phyloP scores from a whole-genome alignment of 495 filamentous ascomycete species.

The Parmelia sp. region DNA sequence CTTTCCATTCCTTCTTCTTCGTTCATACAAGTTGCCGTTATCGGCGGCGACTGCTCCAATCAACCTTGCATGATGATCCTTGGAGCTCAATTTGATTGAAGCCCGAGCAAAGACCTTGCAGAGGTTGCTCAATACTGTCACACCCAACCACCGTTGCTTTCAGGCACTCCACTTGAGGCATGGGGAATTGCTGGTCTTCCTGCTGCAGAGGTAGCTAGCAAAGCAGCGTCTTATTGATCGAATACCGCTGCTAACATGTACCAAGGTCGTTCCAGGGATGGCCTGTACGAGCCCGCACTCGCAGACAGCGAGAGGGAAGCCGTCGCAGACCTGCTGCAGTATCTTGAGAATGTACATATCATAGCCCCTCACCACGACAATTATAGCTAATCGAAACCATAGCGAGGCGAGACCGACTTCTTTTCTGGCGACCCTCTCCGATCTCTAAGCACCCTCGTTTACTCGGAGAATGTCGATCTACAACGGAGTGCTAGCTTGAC shows the following conservation, averaged over 20 bases:
- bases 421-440: constrained; percentile 95
- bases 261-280: constrained; percentile 79
- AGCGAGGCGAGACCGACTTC: constrained; percentile 96
- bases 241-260: background rate
- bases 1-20: background rate
- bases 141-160: constrained; percentile 8
- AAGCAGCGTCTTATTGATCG: background rate
- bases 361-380: constrained; percentile 13
- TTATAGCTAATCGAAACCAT: constrained; percentile 28
- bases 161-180: constrained; percentile 19
- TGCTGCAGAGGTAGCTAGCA: constrained; percentile 20
- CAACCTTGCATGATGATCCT: background rate
- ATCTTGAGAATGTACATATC: constrained; percentile 81
- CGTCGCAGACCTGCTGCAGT: constrained; percentile 89
- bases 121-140: background rate
- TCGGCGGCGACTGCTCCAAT: background rate
- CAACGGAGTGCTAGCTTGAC: constrained; percentile 96
- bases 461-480: constrained; percentile 97
- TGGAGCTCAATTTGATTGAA: background rate
- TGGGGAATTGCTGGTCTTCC: constrained; percentile 42
- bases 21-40: background rate
- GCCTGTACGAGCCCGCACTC: constrained; percentile 88
- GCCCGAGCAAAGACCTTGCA: background rate
- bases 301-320: constrained; percentile 96
- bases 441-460: constrained; percentile 90